Evolutionary conservation across 1,284 basidiomycete genomes (phyloP).

Genomic region (Puccinia coronata): DNA sequence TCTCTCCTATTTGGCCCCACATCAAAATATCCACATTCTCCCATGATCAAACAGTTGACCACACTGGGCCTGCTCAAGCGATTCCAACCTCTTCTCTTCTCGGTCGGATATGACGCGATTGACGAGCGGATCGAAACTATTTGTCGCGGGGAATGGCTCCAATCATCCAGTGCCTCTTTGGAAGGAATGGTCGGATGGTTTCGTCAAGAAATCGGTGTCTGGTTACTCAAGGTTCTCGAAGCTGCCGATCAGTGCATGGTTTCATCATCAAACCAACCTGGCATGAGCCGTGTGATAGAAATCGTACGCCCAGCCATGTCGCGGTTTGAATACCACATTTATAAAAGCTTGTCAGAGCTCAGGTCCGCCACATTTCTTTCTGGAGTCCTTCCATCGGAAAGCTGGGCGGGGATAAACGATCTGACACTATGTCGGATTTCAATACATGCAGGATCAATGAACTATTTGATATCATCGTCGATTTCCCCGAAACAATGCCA

Average conservation of each 20-base stretch:
- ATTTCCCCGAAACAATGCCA: conserved; percentile 81
- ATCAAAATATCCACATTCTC: conserved; percentile 53
- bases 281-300: conserved; percentile 64
- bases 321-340: conserved; percentile 85
- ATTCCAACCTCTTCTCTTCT: conserved; percentile 78
- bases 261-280: conserved; percentile 12
- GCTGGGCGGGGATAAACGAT: neutral
- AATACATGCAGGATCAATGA: conserved; percentile 69
- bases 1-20: conserved; percentile 57
- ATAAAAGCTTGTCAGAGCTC: conserved; percentile 80
- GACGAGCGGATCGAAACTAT: conserved; percentile 70
- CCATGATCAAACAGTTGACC: conserved; percentile 64
- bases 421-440: neutral
- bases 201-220: conserved; percentile 69
- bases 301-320: conserved; percentile 79
- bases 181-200: conserved; percentile 71
- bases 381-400: neutral
- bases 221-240: conserved; percentile 48
- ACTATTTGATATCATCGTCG: conserved; percentile 93
- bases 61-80: conserved; percentile 76
- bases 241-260: conserved; percentile 51
- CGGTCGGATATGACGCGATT: conserved; percentile 80
- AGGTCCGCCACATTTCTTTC: conserved; percentile 63
- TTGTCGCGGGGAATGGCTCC: conserved; percentile 71
- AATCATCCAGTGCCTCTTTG: conserved; percentile 64